Evolutionary conservation across 768 basidiomycete genomes (phyloP).

Genomic region (Mrakia blollopis): DNA sequence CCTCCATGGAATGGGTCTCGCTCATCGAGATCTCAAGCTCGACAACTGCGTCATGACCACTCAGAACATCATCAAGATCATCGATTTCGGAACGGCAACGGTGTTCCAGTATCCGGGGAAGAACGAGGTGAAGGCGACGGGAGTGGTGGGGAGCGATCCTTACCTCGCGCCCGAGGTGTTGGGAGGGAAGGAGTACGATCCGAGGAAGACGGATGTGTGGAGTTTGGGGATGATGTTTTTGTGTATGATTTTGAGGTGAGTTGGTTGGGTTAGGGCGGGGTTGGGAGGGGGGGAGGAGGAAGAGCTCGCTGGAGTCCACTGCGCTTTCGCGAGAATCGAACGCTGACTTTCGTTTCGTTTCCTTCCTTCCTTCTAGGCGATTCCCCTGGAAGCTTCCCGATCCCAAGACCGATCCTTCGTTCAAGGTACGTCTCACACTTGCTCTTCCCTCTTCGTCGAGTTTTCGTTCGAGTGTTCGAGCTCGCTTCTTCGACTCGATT

Average conservation of each 20-base stretch:
- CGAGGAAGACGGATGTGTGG: conserved; percentile 98
- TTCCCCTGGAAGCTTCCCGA: conserved; percentile 99
- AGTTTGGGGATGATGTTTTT: conserved; percentile 96
- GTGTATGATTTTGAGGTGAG: conserved; percentile 83
- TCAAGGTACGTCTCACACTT: conserved; percentile 45
- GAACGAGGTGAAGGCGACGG: conserved; percentile 67
- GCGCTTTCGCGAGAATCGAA: too few species aligned
- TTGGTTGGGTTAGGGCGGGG: neutral
- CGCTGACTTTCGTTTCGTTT: neutral
- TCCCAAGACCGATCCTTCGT: conserved; percentile 83
- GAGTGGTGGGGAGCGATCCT: conserved; percentile 94
- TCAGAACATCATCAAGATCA: conserved; percentile 91
- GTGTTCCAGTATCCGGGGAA: conserved; percentile 99
- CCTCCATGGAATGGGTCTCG: conserved; percentile 92
- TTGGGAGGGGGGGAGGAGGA: neutral
- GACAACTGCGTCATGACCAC: conserved; percentile 99
- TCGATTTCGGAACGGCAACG: conserved; percentile 99
- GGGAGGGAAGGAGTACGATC: conserved; percentile 73
- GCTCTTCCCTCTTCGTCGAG: too few species aligned
- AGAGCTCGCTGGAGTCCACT: neutral
- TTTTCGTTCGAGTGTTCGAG: neutral
- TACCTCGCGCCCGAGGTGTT: conserved; percentile 98
- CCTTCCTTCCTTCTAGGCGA: conserved; percentile 44
- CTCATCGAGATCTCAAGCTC: conserved; percentile 96
- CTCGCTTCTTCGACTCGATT: too few species aligned